phyloP scores from a whole-genome alignment of 192 early-diverging fungal species.

The Podila epigama region DNA sequence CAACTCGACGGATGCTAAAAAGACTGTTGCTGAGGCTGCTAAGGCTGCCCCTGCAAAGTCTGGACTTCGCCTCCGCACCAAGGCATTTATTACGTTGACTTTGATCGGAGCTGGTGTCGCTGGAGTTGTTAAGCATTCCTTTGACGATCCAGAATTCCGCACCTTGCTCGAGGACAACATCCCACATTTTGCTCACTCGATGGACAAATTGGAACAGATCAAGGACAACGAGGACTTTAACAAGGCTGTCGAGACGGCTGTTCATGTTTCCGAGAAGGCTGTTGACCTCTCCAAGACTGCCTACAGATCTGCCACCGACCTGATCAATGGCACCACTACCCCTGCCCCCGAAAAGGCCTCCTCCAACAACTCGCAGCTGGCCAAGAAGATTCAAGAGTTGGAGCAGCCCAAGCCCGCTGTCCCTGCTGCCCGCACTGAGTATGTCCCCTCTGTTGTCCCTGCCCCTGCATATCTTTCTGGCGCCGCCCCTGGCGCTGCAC shows the following conservation, averaged over 20 bases:
- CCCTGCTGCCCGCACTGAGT: slow-evolving; percentile 25
- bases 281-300: slow-evolving; percentile 40
- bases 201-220: slow-evolving; percentile 42
- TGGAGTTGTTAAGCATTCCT: slow-evolving; percentile 47
- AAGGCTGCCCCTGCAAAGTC: slow-evolving; percentile 8
- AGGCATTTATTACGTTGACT: slow-evolving; percentile 38
- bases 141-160: slow-evolving; percentile 37
- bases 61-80: slow-evolving; percentile 46
- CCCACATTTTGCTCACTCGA: slow-evolving; percentile 36
- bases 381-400: slow-evolving; percentile 43
- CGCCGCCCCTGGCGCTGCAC: slow-evolving; percentile 24
- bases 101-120: slow-evolving; percentile 37
- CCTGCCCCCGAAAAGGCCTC: slow-evolving; percentile 33
- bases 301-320: slow-evolving; percentile 29
- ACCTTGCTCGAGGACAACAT: slow-evolving; percentile 35
- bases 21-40: slow-evolving; percentile 28
- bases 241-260: slow-evolving; percentile 12
- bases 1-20: slow-evolving; percentile 40
- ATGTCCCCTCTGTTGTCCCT: slow-evolving; percentile 32
- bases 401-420: slow-evolving; percentile 47
- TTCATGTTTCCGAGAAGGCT: slow-evolving; percentile 11
- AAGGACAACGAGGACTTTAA: slow-evolving; percentile 46
- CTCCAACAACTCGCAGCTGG: background rate
- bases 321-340: slow-evolving; percentile 46
- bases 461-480: slow-evolving; percentile 29